Conservation (phyloP, 2,329 filamentous ascomycete genomes). For the Meredithiella fracta region DNA sequence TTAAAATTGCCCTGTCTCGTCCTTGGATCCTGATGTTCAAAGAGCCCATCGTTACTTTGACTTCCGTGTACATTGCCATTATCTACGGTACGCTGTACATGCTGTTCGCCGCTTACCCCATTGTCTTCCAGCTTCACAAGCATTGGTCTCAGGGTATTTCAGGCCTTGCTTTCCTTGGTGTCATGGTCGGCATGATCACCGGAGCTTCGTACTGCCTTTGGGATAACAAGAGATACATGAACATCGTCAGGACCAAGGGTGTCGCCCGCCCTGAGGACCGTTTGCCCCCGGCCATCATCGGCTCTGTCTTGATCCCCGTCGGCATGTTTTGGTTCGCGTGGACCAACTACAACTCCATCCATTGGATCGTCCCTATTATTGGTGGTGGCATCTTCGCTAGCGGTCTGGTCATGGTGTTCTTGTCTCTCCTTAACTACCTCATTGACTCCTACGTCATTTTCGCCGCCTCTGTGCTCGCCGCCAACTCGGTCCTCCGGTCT, state of each 20-base stretch:
- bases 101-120: conserved; percentile 38
- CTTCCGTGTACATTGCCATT: conserved; percentile 47
- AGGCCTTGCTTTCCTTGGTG: conserved; percentile 46
- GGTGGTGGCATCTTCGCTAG: conserved; percentile 34
- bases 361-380: conserved; percentile 37
- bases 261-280: conserved; percentile 47
- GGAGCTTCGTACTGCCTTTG: conserved; percentile 36
- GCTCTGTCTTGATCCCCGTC: conserved; percentile 39
- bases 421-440: conserved; percentile 49
- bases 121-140: conserved; percentile 43
- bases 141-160: conserved; percentile 43
- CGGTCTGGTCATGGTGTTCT: conserved; percentile 47
- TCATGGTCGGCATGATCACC: conserved; percentile 45
- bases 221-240: conserved; percentile 38
- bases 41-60: conserved; percentile 49
- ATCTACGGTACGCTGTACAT: conserved; percentile 39
- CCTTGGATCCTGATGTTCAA: conserved; percentile 49
- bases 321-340: conserved; percentile 52
- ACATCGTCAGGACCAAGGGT: conserved; percentile 30
- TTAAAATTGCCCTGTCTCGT: conserved; percentile 40
- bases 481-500: conserved; percentile 54
- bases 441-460: conserved; percentile 60
- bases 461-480: conserved; percentile 58
- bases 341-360: conserved; percentile 39
- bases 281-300: conserved; percentile 43